Base-by-base conservation (phyloP, 441 rosid genomes). In the Syzygium malaccense region DNA sequence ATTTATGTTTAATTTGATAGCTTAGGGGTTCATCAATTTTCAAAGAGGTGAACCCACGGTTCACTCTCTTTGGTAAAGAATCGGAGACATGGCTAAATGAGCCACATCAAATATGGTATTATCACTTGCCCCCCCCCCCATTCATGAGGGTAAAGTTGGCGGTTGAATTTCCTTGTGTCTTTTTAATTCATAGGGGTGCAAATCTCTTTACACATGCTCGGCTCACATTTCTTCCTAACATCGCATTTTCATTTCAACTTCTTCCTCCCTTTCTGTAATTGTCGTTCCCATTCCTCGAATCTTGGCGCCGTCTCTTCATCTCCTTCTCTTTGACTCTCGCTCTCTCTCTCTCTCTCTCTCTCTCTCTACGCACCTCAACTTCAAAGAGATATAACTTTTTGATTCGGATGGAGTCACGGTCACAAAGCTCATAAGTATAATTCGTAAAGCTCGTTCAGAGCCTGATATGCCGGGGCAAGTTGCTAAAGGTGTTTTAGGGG, bases 41-140 rank as follows among this genome's bases (percentile, higher is more conserved):
- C 8, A 23, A 11, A 15, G 11, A 1, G 4, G 3, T 1, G 6
- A 3, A 60, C 15, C 18, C 17, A 28, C 8, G 8, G 0, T 13
- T 6, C 17, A 11, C 0, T 2, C 2, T 13, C 32, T 28, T 19
- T 55, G 23, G 9, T 55, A 15, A 54, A 15, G 55, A 54, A 15
- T 15, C 55, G 20, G 55, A 17, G 55, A 19, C 20, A 54, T 54
- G 55, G 55, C 55, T 15, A 55, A 17, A 55, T 55, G 23, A 55
- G 57, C 32, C 0, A 8, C 37, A 32, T 9, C 3, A 11, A 17
- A 17, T 18, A 37, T 37, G 41, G 41, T 37, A 37, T 37, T 37
- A 37, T 37, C 41, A 37, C 41, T 37, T 37, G 5, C 1, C 41
- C 41, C 41, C 37, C n/a, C n/a, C n/a, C 6, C 41, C 41, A 5